Base-by-base conservation (phyloP, 1,139 yeast species). In the Protomyces gravidus region DNA sequence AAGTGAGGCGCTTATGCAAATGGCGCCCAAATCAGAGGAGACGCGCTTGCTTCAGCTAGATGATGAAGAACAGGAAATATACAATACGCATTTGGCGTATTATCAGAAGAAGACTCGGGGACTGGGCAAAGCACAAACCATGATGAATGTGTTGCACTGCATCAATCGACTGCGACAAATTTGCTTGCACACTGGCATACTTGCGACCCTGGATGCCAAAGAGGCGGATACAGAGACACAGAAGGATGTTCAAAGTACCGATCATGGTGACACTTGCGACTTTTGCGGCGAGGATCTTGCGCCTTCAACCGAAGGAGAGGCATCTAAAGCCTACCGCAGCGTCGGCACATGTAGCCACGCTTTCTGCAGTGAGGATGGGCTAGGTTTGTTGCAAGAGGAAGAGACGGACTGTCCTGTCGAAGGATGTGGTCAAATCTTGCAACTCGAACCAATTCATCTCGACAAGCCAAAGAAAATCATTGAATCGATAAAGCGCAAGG, bases 1-100 rank as follows among this genome's bases (percentile, higher is more conserved):
- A 17, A 36, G 21, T 5, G 75, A 72, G 3, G 78, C 86, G 67
- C 96, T 96, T 0, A 92, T 90, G 1, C 81, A 79, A 55, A 71
- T 90, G 28, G 97, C 97, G 0, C 78, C 81, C 0, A 89, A 88
- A 67, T 85, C 84, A 62, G 82, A 89, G 3, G 73, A 77, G 0
- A 81, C 89, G 46, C 87, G 87, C 66, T 79, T 79, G 55, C 76
- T 90, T 19, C 76, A 78, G 58, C 83, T 90, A 66, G 82, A 82
- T 59, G 81, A 80, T 21, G 76, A 19, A 3, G 58, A 53, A 23
- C 58, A 53, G 21, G 40, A n/a, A 17, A 27, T 46, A 13, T 53
- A 53, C 51, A 53, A 53, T 27, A 46, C 58, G 7, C 58, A 53
- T 39, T 47, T 53, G n/a, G 58, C 47, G 21, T 46, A 53, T 36